Base-by-base conservation (phyloP, 331 rosid species). In the Pyrus hybrid region DNA sequence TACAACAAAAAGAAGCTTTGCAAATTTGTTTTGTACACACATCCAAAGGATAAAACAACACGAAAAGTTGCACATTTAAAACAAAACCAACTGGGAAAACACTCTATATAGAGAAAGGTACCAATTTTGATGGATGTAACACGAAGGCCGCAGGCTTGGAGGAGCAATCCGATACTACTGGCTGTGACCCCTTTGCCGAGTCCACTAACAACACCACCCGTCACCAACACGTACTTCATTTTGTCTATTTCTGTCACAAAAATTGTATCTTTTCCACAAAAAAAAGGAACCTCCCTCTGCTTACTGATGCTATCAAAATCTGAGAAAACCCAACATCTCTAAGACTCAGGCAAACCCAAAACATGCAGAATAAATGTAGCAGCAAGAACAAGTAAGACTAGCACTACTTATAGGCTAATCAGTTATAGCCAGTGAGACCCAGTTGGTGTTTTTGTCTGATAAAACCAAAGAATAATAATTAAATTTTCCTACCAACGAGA, bases 151-250 rank as follows among this genome's bases (percentile, higher is more conserved):
- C 97, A 89, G 3, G 93, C 97, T 71, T 83, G 87, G 70, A 92
- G 97, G 63, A 92, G 82, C 8, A 89, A 82, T 12, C 97, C 96
- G 77, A 92, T 89, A 86, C 97, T 89, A 54, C 97, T 92, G 22
- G 97, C 97, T 11, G 97, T 90, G 79, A 92, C 97, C 63, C 97
- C 97, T 84, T 92, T 92, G 30, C 97, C 97, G 6, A 92, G 97
- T 80, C 97, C 97, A 79, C 97, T 92, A 14, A 92, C 97, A 79
- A 92, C 97, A 73, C 97, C 97, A 84, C 97, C 97, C 26, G 97
- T 92, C 81, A 92, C 97, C 88, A 92, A 83, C 53, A 92, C 90
- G 69, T 89, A 92, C 91, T 92, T 92, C 97, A 92, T 92, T 72
- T 61, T 73, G 23, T 61, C 68, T 23, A 20, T 41, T 32, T 66